Base-by-base conservation (phyloP, 2,329 filamentous ascomycete species). In the Nemania abortiva region DNA sequence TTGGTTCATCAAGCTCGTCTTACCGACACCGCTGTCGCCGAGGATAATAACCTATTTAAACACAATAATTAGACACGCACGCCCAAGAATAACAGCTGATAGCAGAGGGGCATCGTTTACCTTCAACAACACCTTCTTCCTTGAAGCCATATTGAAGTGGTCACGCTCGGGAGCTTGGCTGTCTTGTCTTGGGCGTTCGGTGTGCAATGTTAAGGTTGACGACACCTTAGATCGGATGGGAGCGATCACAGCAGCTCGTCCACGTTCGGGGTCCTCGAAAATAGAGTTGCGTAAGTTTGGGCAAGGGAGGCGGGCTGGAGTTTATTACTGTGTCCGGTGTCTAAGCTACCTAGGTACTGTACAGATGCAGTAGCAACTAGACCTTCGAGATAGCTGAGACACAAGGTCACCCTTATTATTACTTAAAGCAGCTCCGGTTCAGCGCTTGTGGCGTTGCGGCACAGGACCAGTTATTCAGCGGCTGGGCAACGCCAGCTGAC, bases 1-100 rank as follows among this genome's bases (percentile, higher is more conserved):
- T 98, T 99, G 96, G 86, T 99, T 99, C 96, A 99, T 99, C 89
- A 99, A 90, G 84, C 94, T 98, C 70, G 96, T 99, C 89, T 99
- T 99, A 82, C 96, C 96, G 72, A 99, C 96, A 84, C 96, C 96
- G 83, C 95, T 98, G 83, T 99, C 96, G 77, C 96, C 96, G 76
- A 99, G 91, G 84, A 99, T 98, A 79, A 99, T 99, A 79, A 99
- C 95, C 95, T 98, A 77, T 54, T 73, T 61, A 27, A 15, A 39
- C 4, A 10, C 29, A 24, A 9, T 24, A 37, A n/a, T 69, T 58
- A 71, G 63, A 50, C 2, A 53, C 34, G n/a, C 3, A 59, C 29
- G 39, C n/a, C 0, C 18, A 57, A 63, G 31, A 6, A 15, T 11
- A 24, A 24, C 13, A 56, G 31, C 22, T 50, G 45, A n/a, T 56